Evolutionary conservation across 2,329 filamentous ascomycete species (phyloP).

Genomic region (Exophiala sp.): DNA sequence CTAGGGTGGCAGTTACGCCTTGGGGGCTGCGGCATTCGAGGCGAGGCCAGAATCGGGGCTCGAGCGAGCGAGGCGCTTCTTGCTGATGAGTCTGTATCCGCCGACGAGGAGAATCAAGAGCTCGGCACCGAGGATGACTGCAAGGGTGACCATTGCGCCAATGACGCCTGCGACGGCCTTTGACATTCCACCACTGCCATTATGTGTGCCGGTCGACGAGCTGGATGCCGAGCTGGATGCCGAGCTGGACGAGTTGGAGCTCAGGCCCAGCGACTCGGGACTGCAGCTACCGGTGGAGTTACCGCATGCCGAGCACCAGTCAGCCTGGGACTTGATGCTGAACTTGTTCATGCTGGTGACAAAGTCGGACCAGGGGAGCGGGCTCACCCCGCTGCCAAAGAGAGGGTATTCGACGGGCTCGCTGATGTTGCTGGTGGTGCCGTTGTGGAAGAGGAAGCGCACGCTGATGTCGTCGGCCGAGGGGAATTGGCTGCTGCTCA

Average conservation of each 20-base stretch:
- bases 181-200: constrained; percentile 52
- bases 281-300: constrained; percentile 65
- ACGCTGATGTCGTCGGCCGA: constrained; percentile 46
- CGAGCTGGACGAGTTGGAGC: constrained; percentile 30
- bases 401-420: constrained; percentile 52
- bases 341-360: constrained; percentile 57
- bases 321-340: constrained; percentile 55
- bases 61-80: constrained; percentile 38
- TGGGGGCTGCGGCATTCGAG: constrained; percentile 3
- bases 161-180: constrained; percentile 74
- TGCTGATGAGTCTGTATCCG: constrained; percentile 55
- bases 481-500: constrained; percentile 37
- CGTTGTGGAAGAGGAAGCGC: constrained; percentile 59
- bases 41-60: constrained; percentile 1
- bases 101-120: constrained; percentile 50
- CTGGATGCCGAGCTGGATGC: constrained; percentile 2
- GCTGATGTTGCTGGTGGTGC: constrained; percentile 45
- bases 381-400: constrained; percentile 51
- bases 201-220: constrained; percentile 30
- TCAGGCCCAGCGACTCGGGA: constrained; percentile 31
- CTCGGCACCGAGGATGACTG: constrained; percentile 55
- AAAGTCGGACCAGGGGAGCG: constrained; percentile 66
- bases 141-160: constrained; percentile 62
- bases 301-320: constrained; percentile 72
- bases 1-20: not conserved